A percentile compares a stretch with the other conserved stretches of the same genome.
Evolutionary conservation across 2,329 filamentous ascomycete genomes (phyloP).

Genomic region (Chalara sp.): DNA sequence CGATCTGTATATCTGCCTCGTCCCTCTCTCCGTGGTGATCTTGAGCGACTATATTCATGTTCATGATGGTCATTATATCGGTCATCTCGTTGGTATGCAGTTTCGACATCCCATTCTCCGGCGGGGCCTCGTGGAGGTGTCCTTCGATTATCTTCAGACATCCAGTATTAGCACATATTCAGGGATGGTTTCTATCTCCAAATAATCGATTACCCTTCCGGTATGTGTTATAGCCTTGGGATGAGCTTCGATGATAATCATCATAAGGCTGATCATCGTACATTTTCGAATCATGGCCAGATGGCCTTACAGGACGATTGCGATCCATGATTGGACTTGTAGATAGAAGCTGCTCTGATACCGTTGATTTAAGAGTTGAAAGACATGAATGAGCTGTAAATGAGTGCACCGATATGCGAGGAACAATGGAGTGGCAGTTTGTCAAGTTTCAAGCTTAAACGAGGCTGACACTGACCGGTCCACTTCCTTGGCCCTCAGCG

Average conservation of each 20-base stretch:
- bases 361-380: too few relatives aligned
- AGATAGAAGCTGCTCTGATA: too few relatives aligned
- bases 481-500: too few relatives aligned
- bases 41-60: slow-evolving; percentile 31
- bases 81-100: slow-evolving; percentile 18
- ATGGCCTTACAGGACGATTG: slow-evolving; percentile 14
- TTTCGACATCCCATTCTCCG: slow-evolving; percentile 11
- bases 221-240: slow-evolving; percentile 23
- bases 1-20: slow-evolving; percentile 26
- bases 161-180: slow-evolving; percentile 27
- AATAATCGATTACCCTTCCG: slow-evolving; percentile 30
- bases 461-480: too few relatives aligned
- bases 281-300: slow-evolving; percentile 31
- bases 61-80: slow-evolving; percentile 26
- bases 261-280: slow-evolving; percentile 33
- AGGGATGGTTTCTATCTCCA: slow-evolving; percentile 16
- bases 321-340: slow-evolving; percentile 12
- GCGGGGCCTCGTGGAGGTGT: slow-evolving; percentile 21
- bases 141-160: slow-evolving; percentile 27
- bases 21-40: slow-evolving; percentile 27
- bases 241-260: slow-evolving; percentile 15
- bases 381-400: too few relatives aligned
- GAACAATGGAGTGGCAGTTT: too few relatives aligned
- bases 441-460: too few relatives aligned
- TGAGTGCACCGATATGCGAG: too few relatives aligned